Evolutionary conservation across 495 filamentous ascomycete genomes (phyloP).

Genomic region (Tuber umbilicatum): DNA sequence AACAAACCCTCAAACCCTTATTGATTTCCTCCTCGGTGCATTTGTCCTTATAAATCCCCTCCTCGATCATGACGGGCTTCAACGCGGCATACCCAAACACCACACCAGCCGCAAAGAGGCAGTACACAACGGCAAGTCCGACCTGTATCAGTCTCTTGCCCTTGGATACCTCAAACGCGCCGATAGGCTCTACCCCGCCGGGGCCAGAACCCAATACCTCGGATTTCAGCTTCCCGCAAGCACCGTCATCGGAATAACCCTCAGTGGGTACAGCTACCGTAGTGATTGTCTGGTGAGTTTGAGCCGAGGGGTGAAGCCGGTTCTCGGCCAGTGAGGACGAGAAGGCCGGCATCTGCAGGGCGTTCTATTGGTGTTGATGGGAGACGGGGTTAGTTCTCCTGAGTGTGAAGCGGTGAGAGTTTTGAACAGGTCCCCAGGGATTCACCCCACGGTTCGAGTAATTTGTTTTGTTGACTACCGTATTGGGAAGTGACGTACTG

Average conservation of each 20-base stretch:
- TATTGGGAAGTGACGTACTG: neutral
- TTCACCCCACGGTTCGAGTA: neutral
- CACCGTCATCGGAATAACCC: neutral
- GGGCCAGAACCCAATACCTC: slow-evolving; percentile 25
- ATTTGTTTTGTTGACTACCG: neutral
- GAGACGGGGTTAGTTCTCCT: neutral
- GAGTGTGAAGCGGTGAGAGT: neutral
- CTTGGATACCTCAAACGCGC: slow-evolving; percentile 63
- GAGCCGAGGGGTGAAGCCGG: slow-evolving; percentile 34
- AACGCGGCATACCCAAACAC: slow-evolving; percentile 81
- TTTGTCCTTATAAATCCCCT: slow-evolving; percentile 63
- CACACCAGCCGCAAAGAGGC: slow-evolving; percentile 70
- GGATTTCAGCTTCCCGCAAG: slow-evolving; percentile 7
- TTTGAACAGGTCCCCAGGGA: neutral
- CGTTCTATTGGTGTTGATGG: neutral
- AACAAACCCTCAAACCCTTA: slow-evolving; percentile 58
- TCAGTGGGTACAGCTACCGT: neutral
- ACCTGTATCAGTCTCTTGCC: slow-evolving; percentile 62
- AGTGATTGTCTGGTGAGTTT: slow-evolving; percentile 31
- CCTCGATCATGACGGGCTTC: slow-evolving; percentile 70
- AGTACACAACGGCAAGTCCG: slow-evolving; percentile 63
- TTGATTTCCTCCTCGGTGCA: slow-evolving; percentile 58
- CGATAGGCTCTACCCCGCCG: slow-evolving; percentile 48
- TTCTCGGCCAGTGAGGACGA: slow-evolving; percentile 38
- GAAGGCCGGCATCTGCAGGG: slow-evolving; percentile 22